Evolutionary conservation across 192 early-diverging fungal genomes (phyloP), one percentile per base, ranked within the genome.

Genomic region (Linnemannia zychae): DNA sequence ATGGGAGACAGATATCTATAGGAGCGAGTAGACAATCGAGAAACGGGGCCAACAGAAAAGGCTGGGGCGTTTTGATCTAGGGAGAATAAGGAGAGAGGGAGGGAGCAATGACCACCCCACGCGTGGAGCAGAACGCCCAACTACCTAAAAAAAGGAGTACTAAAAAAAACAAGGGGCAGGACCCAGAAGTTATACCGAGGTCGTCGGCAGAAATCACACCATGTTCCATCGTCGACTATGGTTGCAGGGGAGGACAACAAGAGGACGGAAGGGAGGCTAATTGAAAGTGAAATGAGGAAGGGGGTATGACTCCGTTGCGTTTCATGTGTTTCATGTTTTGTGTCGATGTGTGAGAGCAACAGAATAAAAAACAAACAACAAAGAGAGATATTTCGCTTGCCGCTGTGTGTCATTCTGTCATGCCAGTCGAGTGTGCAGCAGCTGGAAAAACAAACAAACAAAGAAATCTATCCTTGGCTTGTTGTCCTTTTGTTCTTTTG

Each of bases 301-400:
- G 11, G 28, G 57, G 57, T n/a, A 63, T 63, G n/a, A n/a, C 70
- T 72, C 78, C 78, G 57, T 74, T 66, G 40, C 72, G 78, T 80
- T 80, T 80, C 78, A 80, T 74, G n/a, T 74, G 78, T 80, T 80
- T 80, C 71, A 74, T 73, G 63, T n/a, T 33, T 38, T 20, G 67
- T 40, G 37, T 40, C 4, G 20, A n/a, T 24, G 67, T 69, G 37
- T n/a, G 38, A 16, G 67, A 69, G 38, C 33, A 37, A 34, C 36
- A 44, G 9, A 44, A 44, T 9, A 44, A 44, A 44, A 44, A 44
- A 9, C 3, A 44, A 44, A 44, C 3, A 44, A 44, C 9, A 69
- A 7, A 34, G 38, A 69, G 40, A 69, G 37, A 40, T 0, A 69
- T 69, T 69, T 38, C 18, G 36, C 38, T 40, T 40, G 67, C 18